Conservation (phyloP, 768 basidiomycete genomes). For the Coprinellus micaceus region DNA sequence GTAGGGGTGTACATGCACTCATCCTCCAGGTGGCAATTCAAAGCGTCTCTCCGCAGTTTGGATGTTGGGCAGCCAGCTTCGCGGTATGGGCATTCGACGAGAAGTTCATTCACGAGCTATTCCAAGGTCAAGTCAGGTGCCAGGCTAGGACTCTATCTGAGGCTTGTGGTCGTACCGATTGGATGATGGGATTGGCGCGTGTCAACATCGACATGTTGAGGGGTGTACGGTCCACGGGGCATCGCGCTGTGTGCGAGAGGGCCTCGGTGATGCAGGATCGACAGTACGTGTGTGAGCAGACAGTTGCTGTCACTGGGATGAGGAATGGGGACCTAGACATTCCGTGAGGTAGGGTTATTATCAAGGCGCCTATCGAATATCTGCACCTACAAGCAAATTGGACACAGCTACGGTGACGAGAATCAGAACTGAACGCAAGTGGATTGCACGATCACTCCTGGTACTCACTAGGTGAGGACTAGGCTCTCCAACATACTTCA, state of each 20-base stretch:
- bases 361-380: neutral
- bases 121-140: too few relatives aligned
- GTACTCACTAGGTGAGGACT: slow-evolving; percentile 3
- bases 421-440: neutral
- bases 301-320: slow-evolving; percentile 64
- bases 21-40: slow-evolving; percentile 57
- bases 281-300: slow-evolving; percentile 87
- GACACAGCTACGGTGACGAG: neutral
- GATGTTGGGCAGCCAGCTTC: slow-evolving; percentile 52
- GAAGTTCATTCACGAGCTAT: slow-evolving; percentile 82
- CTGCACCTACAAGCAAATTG: slow-evolving; percentile 1
- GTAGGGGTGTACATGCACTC: slow-evolving; percentile 43
- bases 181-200: slow-evolving; percentile 71
- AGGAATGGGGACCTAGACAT: slow-evolving; percentile 59
- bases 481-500: neutral
- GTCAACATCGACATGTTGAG: slow-evolving; percentile 53
- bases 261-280: slow-evolving; percentile 68
- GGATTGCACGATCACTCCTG: neutral
- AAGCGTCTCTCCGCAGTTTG: slow-evolving; percentile 62
- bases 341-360: neutral
- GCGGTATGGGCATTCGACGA: slow-evolving; percentile 66
- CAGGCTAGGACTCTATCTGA: too few relatives aligned
- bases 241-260: slow-evolving; percentile 61
- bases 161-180: too few relatives aligned
- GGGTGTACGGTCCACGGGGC: slow-evolving; percentile 79